These are phyloP conservation scores for Chaetomiaceae sp. DNA, from an alignment of 2,329 filamentous ascomycete genomes.

Conservation along the genomic window DNA sequence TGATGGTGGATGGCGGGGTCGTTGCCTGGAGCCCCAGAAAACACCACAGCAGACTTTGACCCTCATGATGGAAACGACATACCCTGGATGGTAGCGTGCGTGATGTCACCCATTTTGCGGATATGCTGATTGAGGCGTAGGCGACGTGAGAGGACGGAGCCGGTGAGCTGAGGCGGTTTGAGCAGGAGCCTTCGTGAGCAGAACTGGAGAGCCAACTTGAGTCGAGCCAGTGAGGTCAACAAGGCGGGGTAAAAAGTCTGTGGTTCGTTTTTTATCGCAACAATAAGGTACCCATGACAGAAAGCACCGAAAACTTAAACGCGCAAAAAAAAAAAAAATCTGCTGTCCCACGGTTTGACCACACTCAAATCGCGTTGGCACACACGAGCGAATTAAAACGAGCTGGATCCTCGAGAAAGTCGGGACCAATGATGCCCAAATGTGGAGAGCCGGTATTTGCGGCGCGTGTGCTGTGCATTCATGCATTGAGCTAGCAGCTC, in stretches of 20 bases:
- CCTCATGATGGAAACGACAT: slow-evolving; percentile 27
- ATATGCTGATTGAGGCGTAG: slow-evolving; percentile 14
- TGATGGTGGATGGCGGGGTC: slow-evolving; percentile 27
- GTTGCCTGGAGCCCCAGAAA: background rate
- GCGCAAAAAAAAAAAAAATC: too few relatives aligned
- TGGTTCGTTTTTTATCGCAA: too few relatives aligned
- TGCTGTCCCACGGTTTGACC: too few relatives aligned
- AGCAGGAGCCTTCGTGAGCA: slow-evolving; percentile 12
- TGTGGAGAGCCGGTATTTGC: too few relatives aligned
- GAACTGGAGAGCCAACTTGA: slow-evolving; percentile 18
- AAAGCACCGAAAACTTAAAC: too few relatives aligned
- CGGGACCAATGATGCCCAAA: too few relatives aligned
- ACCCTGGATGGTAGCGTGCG: slow-evolving; percentile 54
- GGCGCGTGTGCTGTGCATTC: too few relatives aligned
- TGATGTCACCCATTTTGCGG: slow-evolving; percentile 47
- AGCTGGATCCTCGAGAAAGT: too few relatives aligned
- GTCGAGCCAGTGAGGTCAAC: slow-evolving; percentile 14
- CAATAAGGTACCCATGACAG: too few relatives aligned
- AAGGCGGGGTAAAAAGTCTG: slow-evolving; percentile 18
- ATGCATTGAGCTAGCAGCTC: too few relatives aligned
- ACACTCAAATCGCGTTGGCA: too few relatives aligned
- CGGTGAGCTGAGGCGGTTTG: slow-evolving; percentile 10
- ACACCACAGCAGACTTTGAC: background rate
- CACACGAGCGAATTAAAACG: too few relatives aligned
- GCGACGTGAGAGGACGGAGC: slow-evolving; percentile 3